Percentiles rank a stretch among this genome's conserved stretches.
Conservation (phyloP, 2,329 filamentous ascomycete species). For the Esteya vermicola region DNA sequence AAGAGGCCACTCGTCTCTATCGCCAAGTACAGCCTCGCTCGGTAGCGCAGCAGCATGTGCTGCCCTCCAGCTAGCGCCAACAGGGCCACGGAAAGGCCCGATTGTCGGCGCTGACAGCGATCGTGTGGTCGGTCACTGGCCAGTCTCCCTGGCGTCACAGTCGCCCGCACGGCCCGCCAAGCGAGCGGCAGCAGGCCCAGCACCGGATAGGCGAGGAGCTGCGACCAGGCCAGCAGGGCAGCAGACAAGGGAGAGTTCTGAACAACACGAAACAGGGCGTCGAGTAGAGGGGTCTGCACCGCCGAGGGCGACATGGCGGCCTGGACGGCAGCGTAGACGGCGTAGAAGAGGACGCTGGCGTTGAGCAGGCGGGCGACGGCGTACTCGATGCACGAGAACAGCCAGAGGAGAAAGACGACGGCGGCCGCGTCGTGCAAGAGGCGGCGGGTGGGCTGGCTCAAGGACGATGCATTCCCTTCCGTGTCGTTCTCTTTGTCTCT, state of each 20-base stretch:
- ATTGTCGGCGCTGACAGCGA: too few species aligned
- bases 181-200: slow-evolving; percentile 9
- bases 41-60: slow-evolving; percentile 15
- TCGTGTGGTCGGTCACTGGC: too few species aligned
- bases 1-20: slow-evolving; percentile 23
- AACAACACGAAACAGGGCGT: too few species aligned
- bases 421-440: slow-evolving; percentile 2
- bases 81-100: slow-evolving; percentile 10
- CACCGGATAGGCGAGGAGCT: slow-evolving; percentile 5
- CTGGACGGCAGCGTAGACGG: slow-evolving; percentile 6
- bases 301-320: too few species aligned
- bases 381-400: slow-evolving; percentile 16
- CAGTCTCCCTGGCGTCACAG: too few species aligned
- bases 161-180: neutral
- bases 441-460: neutral
- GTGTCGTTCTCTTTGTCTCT: too few species aligned
- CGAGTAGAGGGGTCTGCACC: too few species aligned
- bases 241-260: slow-evolving; percentile 2
- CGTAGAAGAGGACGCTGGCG: slow-evolving; percentile 14
- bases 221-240: slow-evolving; percentile 4
- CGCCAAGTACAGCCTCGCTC: slow-evolving; percentile 23
- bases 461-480: too few species aligned
- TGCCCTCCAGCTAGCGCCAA: slow-evolving; percentile 5
- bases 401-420: slow-evolving; percentile 13
- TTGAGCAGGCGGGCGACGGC: slow-evolving; percentile 16